Percentiles rank a stretch among this genome's conserved stretches.
These are phyloP conservation scores for Rhizophagus clarus DNA, from an alignment of 192 early-diverging fungal genomes.

Conservation along the genomic window DNA sequence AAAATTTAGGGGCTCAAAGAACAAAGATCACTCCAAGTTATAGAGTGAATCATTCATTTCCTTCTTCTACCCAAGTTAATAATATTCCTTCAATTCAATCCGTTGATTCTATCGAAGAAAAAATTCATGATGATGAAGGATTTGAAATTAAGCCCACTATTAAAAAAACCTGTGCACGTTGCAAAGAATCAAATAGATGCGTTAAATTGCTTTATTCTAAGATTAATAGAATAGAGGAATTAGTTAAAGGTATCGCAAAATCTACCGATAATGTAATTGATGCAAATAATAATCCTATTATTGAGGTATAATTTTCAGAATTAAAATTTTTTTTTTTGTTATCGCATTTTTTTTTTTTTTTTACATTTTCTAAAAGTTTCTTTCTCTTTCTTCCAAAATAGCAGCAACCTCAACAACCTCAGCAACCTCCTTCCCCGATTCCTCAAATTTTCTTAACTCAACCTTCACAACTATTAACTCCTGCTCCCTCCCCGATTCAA, in stretches of 20 bases:
- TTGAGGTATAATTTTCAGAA: not conserved
- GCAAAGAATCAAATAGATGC: constrained; percentile 5
- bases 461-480: not conserved
- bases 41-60: not conserved
- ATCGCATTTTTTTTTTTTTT: too few relatives aligned
- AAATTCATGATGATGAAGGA: not conserved
- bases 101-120: not conserved
- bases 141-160: not conserved
- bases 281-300: not conserved
- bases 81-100: not conserved
- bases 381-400: not conserved
- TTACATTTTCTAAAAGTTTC: too few relatives aligned
- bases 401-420: not conserved
- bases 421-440: not conserved
- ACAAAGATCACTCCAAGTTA: not conserved
- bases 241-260: not conserved
- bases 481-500: not conserved
- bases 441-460: not conserved
- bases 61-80: not conserved
- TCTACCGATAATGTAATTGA: not conserved
- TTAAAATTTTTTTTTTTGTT: too few relatives aligned
- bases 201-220: constrained; percentile 4
- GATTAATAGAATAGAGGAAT: not conserved
- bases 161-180: constrained; percentile 16
- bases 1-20: not conserved